Base-by-base conservation (phyloP, 192 early-diverging fungal species). In the Oehlia diaphana region DNA sequence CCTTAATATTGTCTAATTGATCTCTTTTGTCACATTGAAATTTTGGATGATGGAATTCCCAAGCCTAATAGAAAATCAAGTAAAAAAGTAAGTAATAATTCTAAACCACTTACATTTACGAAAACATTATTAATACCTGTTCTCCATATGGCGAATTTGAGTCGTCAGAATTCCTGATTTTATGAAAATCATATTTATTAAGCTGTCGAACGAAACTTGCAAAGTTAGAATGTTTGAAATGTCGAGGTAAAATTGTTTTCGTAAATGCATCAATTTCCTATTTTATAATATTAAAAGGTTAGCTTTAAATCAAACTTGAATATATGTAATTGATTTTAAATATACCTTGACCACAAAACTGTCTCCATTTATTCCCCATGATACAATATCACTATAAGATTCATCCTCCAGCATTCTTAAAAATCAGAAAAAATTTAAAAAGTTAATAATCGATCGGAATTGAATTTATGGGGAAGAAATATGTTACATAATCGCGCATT, bases 111-210 rank as follows among this genome's bases (percentile, higher is more conserved):
- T 62, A 28, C 1, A 37, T 42, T 6, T 31, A n/a, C 10, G 2
- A n/a, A 58, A 14, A 28, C 3, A 28, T n/a, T n/a, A 0, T 42
- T 21, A 42, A 21, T 88, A 90, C 88, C 85, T 88, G 88, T 44
- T 91, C 88, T 49, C 90, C 89, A 69, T 91, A 87, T 12, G 81
- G 81, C 19, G 79, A 72, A 14, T 80, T 67, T 12, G 80, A 80
- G 33, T 91, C 88, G 23, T 89, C 86, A 26, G 84, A 81, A 53
- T 88, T 88, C 72, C 88, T 89, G 39, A 93, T 85, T 82, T 93
- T 94, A 84, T 92, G 91, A 81, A 94, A 94, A 74, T 90, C 92
- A 75, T 93, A 94, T 79, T 91, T 93, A 85, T 94, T 94, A n/a
- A 93, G 87, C 75, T 94, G 93, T 10, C 93, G 87, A 33, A 92